Evolutionary conservation across 176 grass and related monocot genomes (phyloP).

Genomic region (Melocanna baccifera): DNA sequence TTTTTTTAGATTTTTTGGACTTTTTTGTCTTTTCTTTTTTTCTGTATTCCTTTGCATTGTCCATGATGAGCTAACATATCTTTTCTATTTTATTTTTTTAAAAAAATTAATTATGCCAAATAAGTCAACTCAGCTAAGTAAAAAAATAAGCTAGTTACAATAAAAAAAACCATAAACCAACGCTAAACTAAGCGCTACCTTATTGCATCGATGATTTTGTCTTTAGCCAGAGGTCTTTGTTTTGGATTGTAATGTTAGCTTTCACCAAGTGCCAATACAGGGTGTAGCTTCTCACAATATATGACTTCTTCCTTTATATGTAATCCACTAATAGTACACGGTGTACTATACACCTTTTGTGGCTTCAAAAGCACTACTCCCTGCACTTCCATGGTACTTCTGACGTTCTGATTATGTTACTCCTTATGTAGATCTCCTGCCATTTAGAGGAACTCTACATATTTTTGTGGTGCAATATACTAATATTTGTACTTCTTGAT

Average conservation of each 20-base stretch:
- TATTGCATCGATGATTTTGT: background rate
- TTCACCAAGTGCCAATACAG: background rate
- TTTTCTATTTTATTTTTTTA: too few species aligned
- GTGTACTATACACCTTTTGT: background rate
- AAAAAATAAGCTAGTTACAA: too few species aligned
- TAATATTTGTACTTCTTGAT: constrained; percentile 1
- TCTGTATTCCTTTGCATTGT: too few species aligned
- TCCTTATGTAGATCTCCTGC: background rate
- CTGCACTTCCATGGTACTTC: background rate
- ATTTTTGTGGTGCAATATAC: background rate
- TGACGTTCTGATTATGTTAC: background rate
- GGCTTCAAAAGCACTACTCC: background rate
- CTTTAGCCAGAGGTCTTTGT: background rate
- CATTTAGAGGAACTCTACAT: background rate
- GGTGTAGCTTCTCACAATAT: background rate
- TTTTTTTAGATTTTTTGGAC: too few species aligned
- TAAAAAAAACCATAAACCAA: too few species aligned
- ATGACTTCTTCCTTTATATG: background rate
- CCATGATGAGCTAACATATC: too few species aligned
- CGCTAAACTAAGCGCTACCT: too few species aligned
- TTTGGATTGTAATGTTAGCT: constrained; percentile 6
- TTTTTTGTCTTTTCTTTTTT: too few species aligned
- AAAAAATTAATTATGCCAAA: too few species aligned
- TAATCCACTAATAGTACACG: background rate
- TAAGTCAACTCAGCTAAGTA: too few species aligned